Conservation (phyloP, 495 filamentous ascomycete species). For the Talaromyces thailandensis region DNA sequence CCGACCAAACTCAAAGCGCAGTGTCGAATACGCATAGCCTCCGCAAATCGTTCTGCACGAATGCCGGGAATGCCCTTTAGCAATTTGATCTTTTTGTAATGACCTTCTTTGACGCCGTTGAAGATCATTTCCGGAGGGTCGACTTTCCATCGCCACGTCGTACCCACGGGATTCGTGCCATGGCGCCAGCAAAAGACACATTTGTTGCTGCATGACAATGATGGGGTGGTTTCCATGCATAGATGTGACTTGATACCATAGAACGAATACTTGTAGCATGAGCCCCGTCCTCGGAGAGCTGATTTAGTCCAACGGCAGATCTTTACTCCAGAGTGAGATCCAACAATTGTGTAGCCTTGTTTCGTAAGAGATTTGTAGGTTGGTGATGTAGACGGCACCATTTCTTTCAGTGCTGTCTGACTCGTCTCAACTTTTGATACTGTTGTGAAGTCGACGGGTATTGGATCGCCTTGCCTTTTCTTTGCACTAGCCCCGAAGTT, state of each 20-base stretch:
- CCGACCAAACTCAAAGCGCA: constrained; percentile 87
- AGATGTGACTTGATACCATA: constrained; percentile 93
- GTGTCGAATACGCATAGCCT: constrained; percentile 87
- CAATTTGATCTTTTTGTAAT: constrained; percentile 97
- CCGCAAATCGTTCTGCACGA: constrained; percentile 79
- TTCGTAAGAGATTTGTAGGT: constrained; percentile 85
- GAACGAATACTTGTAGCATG: constrained; percentile 95
- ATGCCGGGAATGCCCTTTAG: constrained; percentile 89
- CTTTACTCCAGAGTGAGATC: constrained; percentile 92
- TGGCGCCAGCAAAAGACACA: constrained; percentile 99
- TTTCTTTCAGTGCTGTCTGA: constrained; percentile 58
- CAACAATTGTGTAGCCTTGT: constrained; percentile 91
- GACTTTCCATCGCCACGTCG: constrained; percentile 91
- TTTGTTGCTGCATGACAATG: constrained; percentile 92
- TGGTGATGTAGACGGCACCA: constrained; percentile 85
- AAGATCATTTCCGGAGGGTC: constrained; percentile 87
- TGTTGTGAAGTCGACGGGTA: constrained; percentile 85
- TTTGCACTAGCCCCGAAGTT: constrained; percentile 27
- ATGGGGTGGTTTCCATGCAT: constrained; percentile 96
- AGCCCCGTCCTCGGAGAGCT: constrained; percentile 87
- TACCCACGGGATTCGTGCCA: constrained; percentile 93
- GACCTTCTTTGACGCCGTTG: constrained; percentile 76
- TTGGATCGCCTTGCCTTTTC: constrained; percentile 24
- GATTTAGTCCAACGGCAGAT: constrained; percentile 99
- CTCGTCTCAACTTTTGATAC: constrained; percentile 34